Evolutionary conservation across 768 basidiomycete genomes (phyloP).

Genomic region (Fistulinella prunicolor): DNA sequence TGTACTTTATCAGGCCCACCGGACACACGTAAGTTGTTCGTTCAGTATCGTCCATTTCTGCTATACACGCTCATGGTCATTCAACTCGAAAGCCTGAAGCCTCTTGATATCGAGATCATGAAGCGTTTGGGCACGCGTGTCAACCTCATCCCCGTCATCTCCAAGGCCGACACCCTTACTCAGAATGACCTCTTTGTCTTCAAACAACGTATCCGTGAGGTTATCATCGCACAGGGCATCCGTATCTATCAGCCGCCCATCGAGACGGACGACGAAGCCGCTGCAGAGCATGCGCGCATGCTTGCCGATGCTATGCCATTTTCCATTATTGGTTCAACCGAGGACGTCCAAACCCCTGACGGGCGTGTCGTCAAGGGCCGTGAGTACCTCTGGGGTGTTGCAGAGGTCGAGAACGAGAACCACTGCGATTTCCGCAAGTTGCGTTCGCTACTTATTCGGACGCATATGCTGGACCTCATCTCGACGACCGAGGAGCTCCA

Average conservation of each 20-base stretch:
- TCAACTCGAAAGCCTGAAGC: conserved; percentile 63
- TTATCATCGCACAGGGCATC: conserved; percentile 88
- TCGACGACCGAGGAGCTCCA: conserved; percentile 93
- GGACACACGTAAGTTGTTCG: conserved; percentile 81
- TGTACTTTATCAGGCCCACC: conserved; percentile 95
- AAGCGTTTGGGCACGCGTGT: conserved; percentile 97
- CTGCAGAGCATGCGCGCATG: conserved; percentile 83
- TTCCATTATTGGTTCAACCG: conserved; percentile 96
- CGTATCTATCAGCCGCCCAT: conserved; percentile 93
- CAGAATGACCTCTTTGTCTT: conserved; percentile 88
- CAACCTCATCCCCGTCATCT: conserved; percentile 95
- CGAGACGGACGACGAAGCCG: conserved; percentile 82
- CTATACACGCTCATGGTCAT: conserved; percentile 3
- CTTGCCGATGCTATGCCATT: conserved; percentile 94
- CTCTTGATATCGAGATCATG: conserved; percentile 99
- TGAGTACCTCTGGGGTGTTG: conserved; percentile 99
- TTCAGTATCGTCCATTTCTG: background rate
- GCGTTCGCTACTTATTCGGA: conserved; percentile 91
- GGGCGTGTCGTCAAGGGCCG: conserved; percentile 95
- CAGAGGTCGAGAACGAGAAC: conserved; percentile 98
- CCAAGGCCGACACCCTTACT: conserved; percentile 96
- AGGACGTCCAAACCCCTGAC: conserved; percentile 89
- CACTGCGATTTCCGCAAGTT: conserved; percentile 99
- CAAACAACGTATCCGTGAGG: conserved; percentile 93
- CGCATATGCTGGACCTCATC: conserved; percentile 98